phyloP scores from a whole-genome alignment of 768 basidiomycete species.

The Tricholoma flavovirens region DNA sequence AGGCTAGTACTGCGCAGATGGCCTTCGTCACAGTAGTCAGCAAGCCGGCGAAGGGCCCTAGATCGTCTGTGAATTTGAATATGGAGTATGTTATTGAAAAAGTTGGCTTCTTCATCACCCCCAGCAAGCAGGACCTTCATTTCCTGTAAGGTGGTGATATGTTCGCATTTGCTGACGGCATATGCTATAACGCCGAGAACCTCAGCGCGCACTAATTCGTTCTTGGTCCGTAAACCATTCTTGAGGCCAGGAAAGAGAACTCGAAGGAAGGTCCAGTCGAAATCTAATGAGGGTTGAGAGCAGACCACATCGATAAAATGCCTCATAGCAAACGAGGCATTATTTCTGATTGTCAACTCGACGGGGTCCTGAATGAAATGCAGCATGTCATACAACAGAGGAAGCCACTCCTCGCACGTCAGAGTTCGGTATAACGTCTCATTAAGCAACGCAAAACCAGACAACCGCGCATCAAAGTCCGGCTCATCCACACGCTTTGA shows the following conservation, averaged over 20 bases:
- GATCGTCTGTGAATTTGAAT: slow-evolving; percentile 88
- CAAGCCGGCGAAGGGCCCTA: slow-evolving; percentile 79
- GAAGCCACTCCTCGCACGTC: slow-evolving; percentile 64
- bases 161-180: slow-evolving; percentile 59
- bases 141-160: slow-evolving; percentile 61
- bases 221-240: slow-evolving; percentile 70
- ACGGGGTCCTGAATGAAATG: slow-evolving; percentile 84
- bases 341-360: slow-evolving; percentile 82
- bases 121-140: slow-evolving; percentile 76
- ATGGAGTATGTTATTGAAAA: slow-evolving; percentile 95
- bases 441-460: slow-evolving; percentile 71
- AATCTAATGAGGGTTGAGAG: slow-evolving; percentile 33
- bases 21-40: slow-evolving; percentile 66
- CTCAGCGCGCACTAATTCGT: slow-evolving; percentile 85
- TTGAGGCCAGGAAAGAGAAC: slow-evolving; percentile 75
- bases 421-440: slow-evolving; percentile 52
- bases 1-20: slow-evolving; percentile 64
- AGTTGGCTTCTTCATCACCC: slow-evolving; percentile 92
- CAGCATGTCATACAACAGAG: slow-evolving; percentile 77
- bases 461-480: slow-evolving; percentile 82
- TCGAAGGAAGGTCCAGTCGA: slow-evolving; percentile 52
- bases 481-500: slow-evolving; percentile 80
- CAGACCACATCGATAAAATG: slow-evolving; percentile 68
- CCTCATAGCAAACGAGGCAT: slow-evolving; percentile 68
- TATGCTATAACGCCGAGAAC: slow-evolving; percentile 73